Conservation (phyloP, 1,139 yeast species). For the Candida frijolesensis region DNA sequence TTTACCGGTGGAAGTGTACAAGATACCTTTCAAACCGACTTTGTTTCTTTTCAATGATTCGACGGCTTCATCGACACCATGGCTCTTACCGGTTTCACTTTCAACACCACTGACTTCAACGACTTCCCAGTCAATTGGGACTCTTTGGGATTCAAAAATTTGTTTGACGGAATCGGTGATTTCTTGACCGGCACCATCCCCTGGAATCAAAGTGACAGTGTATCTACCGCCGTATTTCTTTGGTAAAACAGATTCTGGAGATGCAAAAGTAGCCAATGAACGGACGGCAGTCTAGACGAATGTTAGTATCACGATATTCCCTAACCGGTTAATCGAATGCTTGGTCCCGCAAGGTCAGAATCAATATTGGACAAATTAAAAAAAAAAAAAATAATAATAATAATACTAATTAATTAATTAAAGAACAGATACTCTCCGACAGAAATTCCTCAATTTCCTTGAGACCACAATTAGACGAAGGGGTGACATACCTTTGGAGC, state of each 20-base stretch:
- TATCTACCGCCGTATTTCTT: constrained; percentile 94
- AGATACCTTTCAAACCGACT: constrained; percentile 94
- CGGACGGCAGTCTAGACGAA: constrained; percentile 36
- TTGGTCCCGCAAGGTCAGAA: background rate
- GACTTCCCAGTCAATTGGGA: constrained; percentile 95
- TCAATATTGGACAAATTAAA: background rate
- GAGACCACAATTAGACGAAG: background rate
- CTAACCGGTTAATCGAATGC: no score
- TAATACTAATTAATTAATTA: background rate
- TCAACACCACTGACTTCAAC: constrained; percentile 84
- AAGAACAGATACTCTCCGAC: constrained; percentile 4
- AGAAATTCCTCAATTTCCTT: background rate
- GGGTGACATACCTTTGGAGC: constrained; percentile 28
- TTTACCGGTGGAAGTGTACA: constrained; percentile 81
- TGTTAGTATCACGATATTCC: background rate
- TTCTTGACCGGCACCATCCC: constrained; percentile 98
- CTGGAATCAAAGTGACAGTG: constrained; percentile 92
- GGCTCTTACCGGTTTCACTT: constrained; percentile 52
- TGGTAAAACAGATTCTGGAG: constrained; percentile 69
- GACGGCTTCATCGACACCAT: constrained; percentile 79
- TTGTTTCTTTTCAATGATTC: constrained; percentile 93
- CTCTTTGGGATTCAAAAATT: constrained; percentile 80
- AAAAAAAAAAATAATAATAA: background rate
- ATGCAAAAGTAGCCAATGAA: constrained; percentile 52
- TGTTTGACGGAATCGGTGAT: constrained; percentile 92